These are phyloP conservation scores for Xylariomycetidae sp. DNA, from an alignment of 2,329 filamentous ascomycete genomes.

Conservation along the genomic window DNA sequence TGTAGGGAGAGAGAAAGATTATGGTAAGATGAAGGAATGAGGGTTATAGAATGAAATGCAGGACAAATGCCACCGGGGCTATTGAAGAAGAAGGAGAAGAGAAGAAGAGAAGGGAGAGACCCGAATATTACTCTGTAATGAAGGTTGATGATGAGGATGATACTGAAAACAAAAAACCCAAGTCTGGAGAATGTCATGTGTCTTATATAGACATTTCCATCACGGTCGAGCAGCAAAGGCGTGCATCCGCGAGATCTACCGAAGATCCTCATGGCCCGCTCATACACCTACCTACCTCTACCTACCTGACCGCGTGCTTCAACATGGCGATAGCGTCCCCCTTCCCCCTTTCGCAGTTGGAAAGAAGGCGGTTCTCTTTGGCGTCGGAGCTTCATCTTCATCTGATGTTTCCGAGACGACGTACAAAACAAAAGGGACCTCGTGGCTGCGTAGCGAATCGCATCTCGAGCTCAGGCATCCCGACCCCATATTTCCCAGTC, in stretches of 20 bases:
- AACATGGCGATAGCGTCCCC: no score
- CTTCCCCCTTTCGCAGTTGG: no score
- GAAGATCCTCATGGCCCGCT: no score
- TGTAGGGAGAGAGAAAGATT: conserved; percentile 3
- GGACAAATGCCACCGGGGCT: conserved; percentile 24
- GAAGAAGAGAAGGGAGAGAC: conserved; percentile 3
- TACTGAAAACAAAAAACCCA: no score
- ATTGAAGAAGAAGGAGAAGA: conserved; percentile 8
- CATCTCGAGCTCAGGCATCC: conserved; percentile 4
- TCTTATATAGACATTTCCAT: no score
- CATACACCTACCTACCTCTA: no score
- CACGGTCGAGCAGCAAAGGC: no score
- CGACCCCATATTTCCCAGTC: not conserved
- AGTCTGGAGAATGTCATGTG: no score
- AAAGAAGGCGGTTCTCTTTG: no score
- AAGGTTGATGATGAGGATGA: conserved; percentile 9
- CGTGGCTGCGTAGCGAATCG: conserved; percentile 14
- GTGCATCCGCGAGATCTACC: no score
- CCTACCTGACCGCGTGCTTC: no score
- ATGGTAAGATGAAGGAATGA: conserved; percentile 1
- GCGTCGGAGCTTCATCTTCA: conserved; percentile 3
- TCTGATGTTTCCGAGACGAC: conserved; percentile 16
- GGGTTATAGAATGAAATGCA: conserved; percentile 5
- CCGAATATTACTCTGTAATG: conserved; percentile 5
- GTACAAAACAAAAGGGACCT: conserved; percentile 10